Evolutionary conservation across 331 rosid genomes (phyloP).

Genomic region (Phaseolus coccineus): DNA sequence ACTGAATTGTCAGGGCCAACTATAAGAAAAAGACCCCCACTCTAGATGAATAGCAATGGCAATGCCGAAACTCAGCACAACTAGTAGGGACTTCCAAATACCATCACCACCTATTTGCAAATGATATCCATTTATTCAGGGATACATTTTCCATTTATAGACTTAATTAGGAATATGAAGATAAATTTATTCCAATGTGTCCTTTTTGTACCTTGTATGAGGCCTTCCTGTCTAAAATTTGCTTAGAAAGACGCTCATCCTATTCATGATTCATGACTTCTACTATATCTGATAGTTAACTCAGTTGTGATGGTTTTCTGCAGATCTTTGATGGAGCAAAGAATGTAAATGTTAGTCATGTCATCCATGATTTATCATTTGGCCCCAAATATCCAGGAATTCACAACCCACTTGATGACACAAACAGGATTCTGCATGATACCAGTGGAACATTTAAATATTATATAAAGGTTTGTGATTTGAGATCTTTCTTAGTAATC

Average conservation of each 20-base stretch:
- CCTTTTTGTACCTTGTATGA: neutral
- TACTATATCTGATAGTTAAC: conserved; percentile 34
- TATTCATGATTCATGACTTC: conserved; percentile 31
- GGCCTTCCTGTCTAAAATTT: conserved; percentile 32
- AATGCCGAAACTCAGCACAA: neutral
- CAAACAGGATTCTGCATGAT: conserved; percentile 69
- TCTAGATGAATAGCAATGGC: neutral
- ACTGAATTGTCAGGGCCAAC: conserved; percentile 28
- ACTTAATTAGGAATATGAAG: conserved; percentile 3
- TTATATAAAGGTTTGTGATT: conserved; percentile 77
- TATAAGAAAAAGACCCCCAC: neutral
- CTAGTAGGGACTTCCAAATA: neutral
- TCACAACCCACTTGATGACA: conserved; percentile 92
- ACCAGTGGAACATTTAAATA: conserved; percentile 91
- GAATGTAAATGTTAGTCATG: conserved; percentile 85
- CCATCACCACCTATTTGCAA: conserved; percentile 21
- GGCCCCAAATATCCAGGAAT: conserved; percentile 96
- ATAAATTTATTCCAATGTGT: neutral
- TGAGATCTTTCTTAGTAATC: conserved; percentile 8
- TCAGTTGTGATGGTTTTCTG: conserved; percentile 38
- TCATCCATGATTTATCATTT: conserved; percentile 87
- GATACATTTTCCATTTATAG: conserved; percentile 4
- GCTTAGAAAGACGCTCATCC: neutral
- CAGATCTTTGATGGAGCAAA: conserved; percentile 86
- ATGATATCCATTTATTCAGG: conserved; percentile 7